These are phyloP conservation scores for Globisporangium camurandrum DNA, from an alignment of 352 stramenopile species.

Conservation along the genomic window DNA sequence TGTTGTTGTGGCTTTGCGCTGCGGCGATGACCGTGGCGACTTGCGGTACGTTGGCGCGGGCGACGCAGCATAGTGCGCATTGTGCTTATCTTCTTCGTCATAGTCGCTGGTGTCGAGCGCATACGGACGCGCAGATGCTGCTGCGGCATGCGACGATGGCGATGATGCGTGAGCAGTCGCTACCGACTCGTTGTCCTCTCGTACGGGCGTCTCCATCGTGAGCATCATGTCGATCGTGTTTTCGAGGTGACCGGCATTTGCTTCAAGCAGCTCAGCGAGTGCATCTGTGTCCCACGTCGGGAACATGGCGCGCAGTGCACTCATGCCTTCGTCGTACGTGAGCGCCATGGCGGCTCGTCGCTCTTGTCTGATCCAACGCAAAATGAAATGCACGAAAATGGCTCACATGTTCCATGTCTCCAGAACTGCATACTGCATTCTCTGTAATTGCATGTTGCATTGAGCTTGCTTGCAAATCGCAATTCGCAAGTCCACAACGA, in stretches of 20 bases:
- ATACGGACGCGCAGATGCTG: background rate
- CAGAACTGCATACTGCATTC: too few species aligned
- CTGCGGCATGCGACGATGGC: background rate
- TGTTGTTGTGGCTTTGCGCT: constrained; percentile 2
- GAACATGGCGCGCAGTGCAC: constrained; percentile 66
- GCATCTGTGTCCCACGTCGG: constrained; percentile 56
- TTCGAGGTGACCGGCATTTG: constrained; percentile 60
- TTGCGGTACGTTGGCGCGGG: constrained; percentile 4
- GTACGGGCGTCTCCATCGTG: constrained; percentile 46
- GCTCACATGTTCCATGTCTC: background rate
- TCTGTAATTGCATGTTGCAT: background rate
- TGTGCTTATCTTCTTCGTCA: too few species aligned
- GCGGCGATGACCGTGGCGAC: constrained; percentile 3
- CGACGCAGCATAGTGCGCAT: too few species aligned
- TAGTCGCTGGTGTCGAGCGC: background rate
- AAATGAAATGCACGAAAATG: too few species aligned
- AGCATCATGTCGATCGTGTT: constrained; percentile 69
- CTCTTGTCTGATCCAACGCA: too few species aligned
- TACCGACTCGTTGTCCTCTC: background rate
- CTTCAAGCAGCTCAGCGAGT: constrained; percentile 53
- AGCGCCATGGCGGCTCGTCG: constrained; percentile 35
- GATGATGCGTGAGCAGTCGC: constrained; percentile 1
- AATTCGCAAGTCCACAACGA: constrained; percentile 6
- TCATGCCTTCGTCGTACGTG: constrained; percentile 52
- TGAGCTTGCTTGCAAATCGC: too few species aligned